Percentiles rank a stretch among this genome's conserved stretches.
Evolutionary conservation across 1,284 basidiomycete species (phyloP).

Genomic region (Ceratobasidium sp.): DNA sequence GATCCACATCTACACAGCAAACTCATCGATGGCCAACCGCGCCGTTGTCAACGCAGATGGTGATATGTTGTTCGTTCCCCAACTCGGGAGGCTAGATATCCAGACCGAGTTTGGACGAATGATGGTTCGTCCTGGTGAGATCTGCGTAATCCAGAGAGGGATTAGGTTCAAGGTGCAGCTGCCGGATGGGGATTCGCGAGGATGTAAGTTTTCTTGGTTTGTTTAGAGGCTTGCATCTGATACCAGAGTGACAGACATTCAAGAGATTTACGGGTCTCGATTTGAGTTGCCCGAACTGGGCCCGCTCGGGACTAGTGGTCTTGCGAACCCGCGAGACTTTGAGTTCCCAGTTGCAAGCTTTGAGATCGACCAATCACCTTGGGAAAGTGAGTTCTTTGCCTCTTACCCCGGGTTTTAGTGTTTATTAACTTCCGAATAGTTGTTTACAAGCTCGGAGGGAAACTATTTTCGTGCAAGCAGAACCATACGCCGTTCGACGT

Average conservation of each 20-base stretch:
- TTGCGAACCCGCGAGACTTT: conserved; percentile 69
- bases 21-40: conserved; percentile 66
- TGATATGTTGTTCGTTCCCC: conserved; percentile 71
- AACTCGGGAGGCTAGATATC: conserved; percentile 68
- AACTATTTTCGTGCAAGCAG: conserved; percentile 63
- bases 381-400: conserved; percentile 56
- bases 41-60: conserved; percentile 74
- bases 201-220: conserved; percentile 44
- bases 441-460: conserved; percentile 64
- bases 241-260: conserved; percentile 53
- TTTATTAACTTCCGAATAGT: conserved; percentile 47
- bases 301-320: conserved; percentile 67
- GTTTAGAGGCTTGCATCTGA: not conserved
- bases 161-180: conserved; percentile 67
- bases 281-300: conserved; percentile 71
- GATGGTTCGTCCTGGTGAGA: conserved; percentile 69
- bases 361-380: conserved; percentile 65
- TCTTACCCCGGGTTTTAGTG: not conserved
- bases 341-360: conserved; percentile 67
- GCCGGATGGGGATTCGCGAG: conserved; percentile 56
- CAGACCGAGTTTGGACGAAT: conserved; percentile 74
- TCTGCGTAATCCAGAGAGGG: conserved; percentile 68
- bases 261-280: conserved; percentile 68
- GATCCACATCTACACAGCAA: conserved; percentile 67
- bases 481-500: conserved; percentile 76